These are phyloP conservation scores for Craterostigma plantagineum DNA, from an alignment of 257 asterid species.

Conservation along the genomic window DNA sequence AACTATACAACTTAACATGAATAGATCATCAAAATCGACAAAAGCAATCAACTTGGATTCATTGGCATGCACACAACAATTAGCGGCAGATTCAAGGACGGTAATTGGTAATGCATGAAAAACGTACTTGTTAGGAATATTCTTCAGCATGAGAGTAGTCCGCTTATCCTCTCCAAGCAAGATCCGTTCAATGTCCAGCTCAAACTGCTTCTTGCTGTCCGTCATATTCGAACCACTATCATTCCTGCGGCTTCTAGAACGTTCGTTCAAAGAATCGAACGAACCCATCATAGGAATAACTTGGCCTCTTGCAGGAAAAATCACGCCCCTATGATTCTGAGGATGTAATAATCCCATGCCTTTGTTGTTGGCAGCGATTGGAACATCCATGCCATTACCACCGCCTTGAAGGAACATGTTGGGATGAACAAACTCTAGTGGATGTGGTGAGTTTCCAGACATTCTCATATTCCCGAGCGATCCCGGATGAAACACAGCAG, in stretches of 20 bases:
- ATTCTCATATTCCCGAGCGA: conserved; percentile 81
- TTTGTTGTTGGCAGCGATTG: conserved; percentile 43
- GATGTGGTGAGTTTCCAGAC: conserved; percentile 67
- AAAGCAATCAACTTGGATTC: no score
- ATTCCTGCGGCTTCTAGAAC: conserved; percentile 61
- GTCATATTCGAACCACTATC: conserved; percentile 55
- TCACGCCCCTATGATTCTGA: conserved; percentile 62
- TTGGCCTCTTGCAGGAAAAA: conserved; percentile 83
- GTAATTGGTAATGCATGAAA: no score
- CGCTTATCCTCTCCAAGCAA: conserved; percentile 86
- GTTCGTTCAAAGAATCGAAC: conserved; percentile 81
- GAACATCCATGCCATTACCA: conserved; percentile 48
- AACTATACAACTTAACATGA: no score
- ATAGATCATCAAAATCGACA: no score
- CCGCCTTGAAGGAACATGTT: conserved; percentile 50
- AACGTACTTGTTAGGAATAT: conserved; percentile 94
- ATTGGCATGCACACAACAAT: no score
- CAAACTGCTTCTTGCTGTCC: conserved; percentile 12
- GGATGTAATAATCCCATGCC: conserved; percentile 45
- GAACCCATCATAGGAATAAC: conserved; percentile 73
- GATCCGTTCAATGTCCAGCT: conserved; percentile 58
- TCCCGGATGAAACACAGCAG: conserved; percentile 76
- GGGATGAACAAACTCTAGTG: conserved; percentile 45
- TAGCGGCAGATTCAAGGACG: no score
- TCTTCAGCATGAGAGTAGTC: conserved; percentile 95